Evolutionary conservation across 306 rosid species (phyloP).

Genomic region (Fragaria nilgerrensis): DNA sequence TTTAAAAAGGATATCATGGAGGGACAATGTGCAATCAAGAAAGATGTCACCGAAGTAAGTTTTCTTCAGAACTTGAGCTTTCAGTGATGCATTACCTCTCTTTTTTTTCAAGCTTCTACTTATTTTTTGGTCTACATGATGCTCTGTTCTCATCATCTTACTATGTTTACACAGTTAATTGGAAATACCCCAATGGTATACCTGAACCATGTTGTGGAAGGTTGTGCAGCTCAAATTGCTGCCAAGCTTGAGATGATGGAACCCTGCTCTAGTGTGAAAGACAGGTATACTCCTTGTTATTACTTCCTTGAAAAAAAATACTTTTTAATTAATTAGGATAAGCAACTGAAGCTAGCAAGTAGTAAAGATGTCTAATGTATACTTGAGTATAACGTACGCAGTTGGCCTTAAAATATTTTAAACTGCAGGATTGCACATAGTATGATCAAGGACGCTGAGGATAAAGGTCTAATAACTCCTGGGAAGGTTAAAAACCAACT

Average conservation of each 20-base stretch:
- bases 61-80: slow-evolving; percentile 1
- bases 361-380: slow-evolving; percentile 7
- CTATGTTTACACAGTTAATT: slow-evolving; percentile 42
- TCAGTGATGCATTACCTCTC: not conserved
- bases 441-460: slow-evolving; percentile 89
- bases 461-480: slow-evolving; percentile 69
- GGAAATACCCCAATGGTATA: slow-evolving; percentile 75
- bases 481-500: slow-evolving; percentile 58
- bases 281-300: slow-evolving; percentile 38
- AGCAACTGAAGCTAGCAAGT: slow-evolving; percentile 25
- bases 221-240: slow-evolving; percentile 66
- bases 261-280: slow-evolving; percentile 78
- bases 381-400: not conserved
- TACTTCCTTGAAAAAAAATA: slow-evolving; percentile 4
- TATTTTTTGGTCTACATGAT: not conserved
- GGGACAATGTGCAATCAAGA: not conserved
- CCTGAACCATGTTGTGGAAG: slow-evolving; percentile 67
- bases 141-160: not conserved
- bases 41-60: slow-evolving; percentile 40
- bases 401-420: not conserved
- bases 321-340: not conserved
- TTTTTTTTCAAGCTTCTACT: not conserved
- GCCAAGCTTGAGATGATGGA: slow-evolving; percentile 78
- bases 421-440: slow-evolving; percentile 58
- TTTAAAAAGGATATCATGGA: not conserved